Conservation (phyloP, 805 yeast genomes). For the Candida boleticola region DNA sequence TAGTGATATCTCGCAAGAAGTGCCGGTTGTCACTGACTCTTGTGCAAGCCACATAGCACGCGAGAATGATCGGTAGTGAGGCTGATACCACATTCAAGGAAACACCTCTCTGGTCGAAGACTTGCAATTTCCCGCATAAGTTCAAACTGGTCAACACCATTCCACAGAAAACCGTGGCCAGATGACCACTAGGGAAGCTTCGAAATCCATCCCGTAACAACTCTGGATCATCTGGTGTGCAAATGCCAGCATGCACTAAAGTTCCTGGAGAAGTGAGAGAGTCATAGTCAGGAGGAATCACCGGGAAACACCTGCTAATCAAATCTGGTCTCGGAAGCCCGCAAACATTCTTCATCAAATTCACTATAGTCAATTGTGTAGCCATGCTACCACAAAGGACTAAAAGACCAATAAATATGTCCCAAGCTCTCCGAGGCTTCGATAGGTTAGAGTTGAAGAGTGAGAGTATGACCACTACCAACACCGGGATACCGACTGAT, state of each 20-base stretch:
- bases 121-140: constrained; percentile 29
- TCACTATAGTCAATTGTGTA: constrained; percentile 36
- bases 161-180: constrained; percentile 28
- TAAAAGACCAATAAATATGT: constrained; percentile 33
- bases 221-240: constrained; percentile 12
- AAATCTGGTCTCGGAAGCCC: constrained; percentile 29
- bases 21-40: constrained; percentile 51
- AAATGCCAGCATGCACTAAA: constrained; percentile 15
- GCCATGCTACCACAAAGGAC: constrained; percentile 37
- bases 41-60: constrained; percentile 36
- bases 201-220: constrained; percentile 25
- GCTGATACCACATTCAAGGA: constrained; percentile 30
- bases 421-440: constrained; percentile 35
- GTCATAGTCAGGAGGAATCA: constrained; percentile 2
- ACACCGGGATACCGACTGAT: constrained; percentile 16
- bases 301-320: constrained; percentile 22
- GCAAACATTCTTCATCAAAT: constrained; percentile 25
- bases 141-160: constrained; percentile 34
- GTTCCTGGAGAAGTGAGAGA: constrained; percentile 3
- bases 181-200: constrained; percentile 29
- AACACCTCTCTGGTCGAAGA: constrained; percentile 35
- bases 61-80: constrained; percentile 32
- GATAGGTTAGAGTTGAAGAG: constrained; percentile 12
- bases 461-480: constrained; percentile 16
- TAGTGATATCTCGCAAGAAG: constrained; percentile 36